Evolutionary conservation across 176 grass and related monocot species (phyloP).

Genomic region (Phyllostachys edulis): DNA sequence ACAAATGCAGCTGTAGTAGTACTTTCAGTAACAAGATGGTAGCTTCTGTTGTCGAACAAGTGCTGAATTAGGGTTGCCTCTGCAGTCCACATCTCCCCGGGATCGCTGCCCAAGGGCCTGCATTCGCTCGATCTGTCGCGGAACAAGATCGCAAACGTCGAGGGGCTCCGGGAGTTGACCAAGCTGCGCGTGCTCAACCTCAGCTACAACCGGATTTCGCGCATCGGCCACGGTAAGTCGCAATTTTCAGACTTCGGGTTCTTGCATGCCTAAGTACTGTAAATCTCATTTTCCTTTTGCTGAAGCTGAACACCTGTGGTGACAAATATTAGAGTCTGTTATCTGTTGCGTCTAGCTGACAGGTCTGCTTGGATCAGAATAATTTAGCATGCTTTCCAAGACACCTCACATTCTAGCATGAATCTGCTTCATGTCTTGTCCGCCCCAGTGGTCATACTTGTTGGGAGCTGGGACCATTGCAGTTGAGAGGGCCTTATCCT

Average conservation of each 20-base stretch:
- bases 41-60: background rate
- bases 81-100: slow-evolving; percentile 73
- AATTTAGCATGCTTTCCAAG: background rate
- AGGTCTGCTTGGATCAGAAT: slow-evolving; percentile 9
- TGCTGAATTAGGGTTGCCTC: background rate
- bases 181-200: slow-evolving; percentile 84
- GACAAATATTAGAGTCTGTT: background rate
- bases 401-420: slow-evolving; percentile 23
- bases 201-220: slow-evolving; percentile 91
- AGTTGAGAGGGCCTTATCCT: slow-evolving; percentile 17
- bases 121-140: slow-evolving; percentile 83
- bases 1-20: background rate
- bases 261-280: too few species aligned
- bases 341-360: background rate
- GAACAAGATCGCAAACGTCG: slow-evolving; percentile 77
- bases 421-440: slow-evolving; percentile 13
- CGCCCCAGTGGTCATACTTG: background rate
- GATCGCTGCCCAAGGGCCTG: slow-evolving; percentile 79
- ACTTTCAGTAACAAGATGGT: background rate
- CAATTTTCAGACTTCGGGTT: background rate
- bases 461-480: slow-evolving; percentile 6
- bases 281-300: background rate
- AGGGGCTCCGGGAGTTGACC: slow-evolving; percentile 75
- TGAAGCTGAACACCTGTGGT: background rate
- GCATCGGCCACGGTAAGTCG: slow-evolving; percentile 78